Evolutionary conservation across 768 basidiomycete genomes (phyloP).

Genomic region (Pleurotus salmoneostramineus): DNA sequence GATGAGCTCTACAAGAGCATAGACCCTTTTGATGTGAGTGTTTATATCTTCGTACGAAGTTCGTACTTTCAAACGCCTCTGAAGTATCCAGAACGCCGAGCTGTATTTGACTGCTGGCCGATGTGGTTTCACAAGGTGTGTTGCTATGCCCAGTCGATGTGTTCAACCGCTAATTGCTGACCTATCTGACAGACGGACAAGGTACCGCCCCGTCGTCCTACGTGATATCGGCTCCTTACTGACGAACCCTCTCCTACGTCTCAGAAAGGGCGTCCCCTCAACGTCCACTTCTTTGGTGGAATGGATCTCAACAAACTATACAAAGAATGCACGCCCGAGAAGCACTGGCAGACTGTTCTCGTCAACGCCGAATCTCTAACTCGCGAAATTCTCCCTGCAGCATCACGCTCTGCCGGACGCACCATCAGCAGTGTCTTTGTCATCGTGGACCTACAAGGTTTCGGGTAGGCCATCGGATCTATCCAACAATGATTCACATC

Average conservation of each 20-base stretch:
- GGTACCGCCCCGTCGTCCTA: conserved; percentile 24
- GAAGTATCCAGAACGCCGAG: conserved; percentile 67
- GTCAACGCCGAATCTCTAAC: conserved; percentile 63
- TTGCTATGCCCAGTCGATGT: too few relatives aligned
- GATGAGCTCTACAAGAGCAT: conserved; percentile 57
- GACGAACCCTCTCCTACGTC: neutral
- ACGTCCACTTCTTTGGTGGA: conserved; percentile 60
- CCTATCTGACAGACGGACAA: conserved; percentile 56
- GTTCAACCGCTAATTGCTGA: neutral
- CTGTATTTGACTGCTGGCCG: conserved; percentile 73
- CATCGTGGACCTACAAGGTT: conserved; percentile 68
- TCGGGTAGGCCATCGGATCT: conserved; percentile 42
- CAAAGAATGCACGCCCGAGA: conserved; percentile 52
- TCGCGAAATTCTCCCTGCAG: conserved; percentile 66
- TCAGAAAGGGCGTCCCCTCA: conserved; percentile 69
- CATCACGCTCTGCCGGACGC: conserved; percentile 49
- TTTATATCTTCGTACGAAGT: neutral
- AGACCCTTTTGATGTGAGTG: conserved; percentile 69
- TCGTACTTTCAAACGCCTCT: neutral
- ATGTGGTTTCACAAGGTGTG: conserved; percentile 74
- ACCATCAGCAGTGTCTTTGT: conserved; percentile 51
- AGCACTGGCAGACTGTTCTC: conserved; percentile 59
- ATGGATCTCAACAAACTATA: conserved; percentile 57
- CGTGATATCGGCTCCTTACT: too few relatives aligned
- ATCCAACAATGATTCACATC: neutral